phyloP scores from a whole-genome alignment of 2,329 filamentous ascomycete species.

The Gliomastix tumulicola region DNA sequence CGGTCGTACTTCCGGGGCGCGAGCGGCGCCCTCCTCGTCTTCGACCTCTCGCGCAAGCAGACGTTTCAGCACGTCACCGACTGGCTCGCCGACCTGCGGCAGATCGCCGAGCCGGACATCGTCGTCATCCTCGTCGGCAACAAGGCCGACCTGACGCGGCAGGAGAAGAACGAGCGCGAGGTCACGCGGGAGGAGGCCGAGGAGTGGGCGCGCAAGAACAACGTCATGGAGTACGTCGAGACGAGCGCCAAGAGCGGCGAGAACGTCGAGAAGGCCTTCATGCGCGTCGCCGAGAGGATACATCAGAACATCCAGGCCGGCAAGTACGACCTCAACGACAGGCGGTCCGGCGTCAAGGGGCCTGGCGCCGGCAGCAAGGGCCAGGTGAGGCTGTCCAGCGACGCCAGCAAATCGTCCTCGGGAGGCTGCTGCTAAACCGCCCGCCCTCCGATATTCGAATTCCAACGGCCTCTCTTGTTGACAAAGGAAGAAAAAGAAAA shows the following conservation, averaged over 20 bases:
- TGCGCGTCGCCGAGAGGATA: conserved; percentile 90
- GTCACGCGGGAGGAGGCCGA: conserved; percentile 79
- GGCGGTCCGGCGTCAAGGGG: conserved; percentile 85
- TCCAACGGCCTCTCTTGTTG: no score
- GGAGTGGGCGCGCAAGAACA: conserved; percentile 81
- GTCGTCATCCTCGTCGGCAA: conserved; percentile 94
- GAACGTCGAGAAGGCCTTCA: conserved; percentile 87
- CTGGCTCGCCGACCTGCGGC: conserved; percentile 89
- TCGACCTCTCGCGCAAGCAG: conserved; percentile 79
- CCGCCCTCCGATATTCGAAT: no score
- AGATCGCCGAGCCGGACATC: conserved; percentile 93
- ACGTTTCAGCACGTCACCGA: conserved; percentile 86
- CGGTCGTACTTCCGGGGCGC: conserved; percentile 86
- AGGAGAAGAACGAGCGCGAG: conserved; percentile 59
- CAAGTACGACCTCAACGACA: conserved; percentile 88
- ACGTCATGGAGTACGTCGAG: conserved; percentile 89
- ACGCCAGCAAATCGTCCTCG: conserved; percentile 27
- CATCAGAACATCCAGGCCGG: conserved; percentile 95
- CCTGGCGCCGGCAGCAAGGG: conserved; percentile 41
- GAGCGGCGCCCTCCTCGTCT: conserved; percentile 71
- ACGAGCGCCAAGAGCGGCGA: conserved; percentile 94
- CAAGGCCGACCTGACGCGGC: conserved; percentile 73
- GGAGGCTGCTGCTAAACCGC: conserved; percentile 40
- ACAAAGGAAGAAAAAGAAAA: no score
- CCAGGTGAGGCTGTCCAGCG: conserved; percentile 36